These are phyloP conservation scores for Calocera cornea DNA, from an alignment of 768 basidiomycete species.

Conservation along the genomic window DNA sequence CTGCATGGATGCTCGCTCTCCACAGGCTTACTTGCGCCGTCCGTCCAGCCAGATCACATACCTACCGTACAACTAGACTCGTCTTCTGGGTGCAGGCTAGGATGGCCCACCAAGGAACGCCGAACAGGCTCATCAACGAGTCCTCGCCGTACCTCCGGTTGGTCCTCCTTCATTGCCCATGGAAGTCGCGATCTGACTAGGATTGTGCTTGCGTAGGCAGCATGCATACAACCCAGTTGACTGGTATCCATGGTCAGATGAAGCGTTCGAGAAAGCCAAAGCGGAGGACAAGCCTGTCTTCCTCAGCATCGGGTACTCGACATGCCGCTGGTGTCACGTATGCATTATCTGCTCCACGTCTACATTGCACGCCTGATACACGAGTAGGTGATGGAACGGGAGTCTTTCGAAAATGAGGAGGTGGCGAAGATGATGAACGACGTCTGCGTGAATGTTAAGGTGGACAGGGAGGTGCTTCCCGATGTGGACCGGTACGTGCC, in stretches of 20 bases:
- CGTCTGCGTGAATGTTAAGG: conserved; percentile 28
- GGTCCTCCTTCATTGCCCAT: not conserved
- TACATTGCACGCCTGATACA: not conserved
- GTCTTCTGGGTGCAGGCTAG: not conserved
- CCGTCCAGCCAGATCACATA: not conserved
- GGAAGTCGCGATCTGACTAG: not conserved
- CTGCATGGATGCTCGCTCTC: not conserved
- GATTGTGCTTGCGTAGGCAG: not conserved
- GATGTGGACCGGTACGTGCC: conserved; percentile 25
- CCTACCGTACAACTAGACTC: not conserved
- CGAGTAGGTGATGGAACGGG: conserved; percentile 16
- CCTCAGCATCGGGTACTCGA: conserved; percentile 32
- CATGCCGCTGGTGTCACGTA: conserved; percentile 28
- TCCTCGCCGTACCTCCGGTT: not conserved
- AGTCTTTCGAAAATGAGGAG: conserved; percentile 29
- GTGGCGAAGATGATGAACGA: conserved; percentile 31
- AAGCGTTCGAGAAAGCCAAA: not conserved
- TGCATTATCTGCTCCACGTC: not conserved
- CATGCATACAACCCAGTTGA: not conserved
- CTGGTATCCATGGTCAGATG: not conserved
- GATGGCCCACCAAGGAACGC: not conserved
- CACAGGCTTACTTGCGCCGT: not conserved
- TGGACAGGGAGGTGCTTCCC: conserved; percentile 30
- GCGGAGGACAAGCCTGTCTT: conserved; percentile 19
- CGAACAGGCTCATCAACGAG: not conserved